Evolutionary conservation across 768 basidiomycete genomes (phyloP).

Genomic region (Gloeostereum incarnatum): DNA sequence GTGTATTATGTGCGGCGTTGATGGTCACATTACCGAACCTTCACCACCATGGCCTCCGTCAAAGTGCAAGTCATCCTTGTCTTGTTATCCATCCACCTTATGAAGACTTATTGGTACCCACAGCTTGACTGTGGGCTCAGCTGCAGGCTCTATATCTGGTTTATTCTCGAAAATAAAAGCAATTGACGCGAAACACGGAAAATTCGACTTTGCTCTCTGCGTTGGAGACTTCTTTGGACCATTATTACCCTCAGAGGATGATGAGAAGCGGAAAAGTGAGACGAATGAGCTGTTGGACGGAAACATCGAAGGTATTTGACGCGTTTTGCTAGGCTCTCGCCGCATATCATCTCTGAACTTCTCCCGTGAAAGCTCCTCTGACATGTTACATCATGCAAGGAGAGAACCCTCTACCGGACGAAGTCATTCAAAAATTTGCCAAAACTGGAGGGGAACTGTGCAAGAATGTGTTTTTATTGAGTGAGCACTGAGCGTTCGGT

Average conservation of each 20-base stretch:
- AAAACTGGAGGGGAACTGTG: slow-evolving; percentile 73
- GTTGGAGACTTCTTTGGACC: slow-evolving; percentile 82
- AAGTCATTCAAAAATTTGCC: slow-evolving; percentile 67
- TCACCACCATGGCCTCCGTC: slow-evolving; percentile 19
- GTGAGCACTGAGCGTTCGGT: slow-evolving; percentile 39
- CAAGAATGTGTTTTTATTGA: slow-evolving; percentile 76
- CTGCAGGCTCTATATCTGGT: slow-evolving; percentile 62
- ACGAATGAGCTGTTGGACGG: slow-evolving; percentile 57
- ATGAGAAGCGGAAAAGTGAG: slow-evolving; percentile 36
- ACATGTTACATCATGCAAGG: slow-evolving; percentile 95
- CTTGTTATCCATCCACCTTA: background rate
- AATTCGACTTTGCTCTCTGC: slow-evolving; percentile 80
- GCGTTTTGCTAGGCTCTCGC: slow-evolving; percentile 5
- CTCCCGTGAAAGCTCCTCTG: slow-evolving; percentile 64
- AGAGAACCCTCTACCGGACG: slow-evolving; percentile 59
- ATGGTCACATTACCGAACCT: too few relatives aligned
- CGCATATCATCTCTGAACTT: slow-evolving; percentile 5
- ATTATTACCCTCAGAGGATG: slow-evolving; percentile 20
- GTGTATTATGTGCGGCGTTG: too few relatives aligned
- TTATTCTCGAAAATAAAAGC: slow-evolving; percentile 73
- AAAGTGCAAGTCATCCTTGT: slow-evolving; percentile 22
- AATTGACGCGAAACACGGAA: slow-evolving; percentile 88
- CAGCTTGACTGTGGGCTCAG: slow-evolving; percentile 73
- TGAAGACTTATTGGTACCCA: slow-evolving; percentile 4
- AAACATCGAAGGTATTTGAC: slow-evolving; percentile 46